phyloP scores from a whole-genome alignment of 257 asterid species.

The Datura wrightii region DNA sequence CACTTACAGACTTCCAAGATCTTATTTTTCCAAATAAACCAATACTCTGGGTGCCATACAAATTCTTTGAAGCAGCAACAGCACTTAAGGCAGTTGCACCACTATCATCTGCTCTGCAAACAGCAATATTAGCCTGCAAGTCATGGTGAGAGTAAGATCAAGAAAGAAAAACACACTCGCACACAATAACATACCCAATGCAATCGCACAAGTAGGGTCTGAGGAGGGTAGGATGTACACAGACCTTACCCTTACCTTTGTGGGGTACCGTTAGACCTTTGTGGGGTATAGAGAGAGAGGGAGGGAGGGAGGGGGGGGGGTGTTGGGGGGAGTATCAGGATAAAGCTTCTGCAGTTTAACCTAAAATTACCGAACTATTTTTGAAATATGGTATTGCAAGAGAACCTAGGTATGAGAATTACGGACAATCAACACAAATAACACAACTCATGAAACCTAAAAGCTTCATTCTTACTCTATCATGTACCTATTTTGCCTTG shows the following conservation, averaged over 20 bases:
- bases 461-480: slow-evolving; percentile 8
- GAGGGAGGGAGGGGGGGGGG: background rate
- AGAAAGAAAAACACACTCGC: slow-evolving; percentile 5
- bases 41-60: slow-evolving; percentile 88
- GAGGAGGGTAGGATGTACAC: too few species aligned
- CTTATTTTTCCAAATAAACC: slow-evolving; percentile 97
- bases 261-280: too few species aligned
- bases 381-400: background rate
- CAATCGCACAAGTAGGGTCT: too few species aligned
- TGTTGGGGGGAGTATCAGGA: background rate
- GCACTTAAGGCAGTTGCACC: slow-evolving; percentile 95
- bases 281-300: background rate
- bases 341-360: background rate
- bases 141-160: slow-evolving; percentile 18
- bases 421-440: background rate
- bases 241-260: too few species aligned
- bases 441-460: slow-evolving; percentile 15
- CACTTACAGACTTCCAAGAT: slow-evolving; percentile 97
- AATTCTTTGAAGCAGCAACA: slow-evolving; percentile 77
- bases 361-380: background rate
- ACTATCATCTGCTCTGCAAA: slow-evolving; percentile 90
- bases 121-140: slow-evolving; percentile 91
- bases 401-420: background rate
- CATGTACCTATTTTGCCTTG: slow-evolving; percentile 13
- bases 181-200: background rate